phyloP scores from a whole-genome alignment of 805 yeast species.

The Wickerhamiella nectarea region DNA sequence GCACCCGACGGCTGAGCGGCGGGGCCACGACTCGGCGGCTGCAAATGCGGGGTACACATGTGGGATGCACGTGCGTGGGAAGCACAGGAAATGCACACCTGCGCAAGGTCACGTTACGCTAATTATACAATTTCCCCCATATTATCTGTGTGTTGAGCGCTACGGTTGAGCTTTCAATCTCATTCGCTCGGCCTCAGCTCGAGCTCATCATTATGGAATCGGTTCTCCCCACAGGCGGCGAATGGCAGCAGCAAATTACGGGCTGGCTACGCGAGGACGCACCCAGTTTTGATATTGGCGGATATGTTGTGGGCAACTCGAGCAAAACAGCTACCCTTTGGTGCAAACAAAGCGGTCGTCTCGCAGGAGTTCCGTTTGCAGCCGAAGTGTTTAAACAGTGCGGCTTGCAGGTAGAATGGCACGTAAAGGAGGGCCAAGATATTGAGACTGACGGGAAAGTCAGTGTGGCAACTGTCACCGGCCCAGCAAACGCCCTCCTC shows the following conservation, averaged over 20 bases:
- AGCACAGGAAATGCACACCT: too few species aligned
- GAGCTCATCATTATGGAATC: conserved; percentile 10
- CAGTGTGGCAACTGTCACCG: conserved; percentile 63
- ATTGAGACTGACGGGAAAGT: conserved; percentile 42
- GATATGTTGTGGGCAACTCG: conserved; percentile 79
- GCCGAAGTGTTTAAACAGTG: conserved; percentile 72
- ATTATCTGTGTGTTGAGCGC: too few species aligned
- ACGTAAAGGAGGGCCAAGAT: conserved; percentile 50
- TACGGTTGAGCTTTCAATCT: too few species aligned
- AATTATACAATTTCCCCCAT: too few species aligned
- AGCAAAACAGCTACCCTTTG: conserved; percentile 58
- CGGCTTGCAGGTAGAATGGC: conserved; percentile 59
- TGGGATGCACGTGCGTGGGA: too few species aligned
- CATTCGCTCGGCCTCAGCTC: too few species aligned
- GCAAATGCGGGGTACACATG: too few species aligned
- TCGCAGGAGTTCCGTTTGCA: conserved; percentile 84
- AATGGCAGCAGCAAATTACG: conserved; percentile 70
- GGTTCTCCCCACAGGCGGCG: conserved; percentile 54
- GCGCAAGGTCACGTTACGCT: too few species aligned
- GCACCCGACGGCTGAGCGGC: too few species aligned
- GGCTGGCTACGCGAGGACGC: conserved; percentile 75
- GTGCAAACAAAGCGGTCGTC: conserved; percentile 67
- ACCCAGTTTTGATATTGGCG: conserved; percentile 90
- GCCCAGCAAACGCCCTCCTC: conserved; percentile 66
- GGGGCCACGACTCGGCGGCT: too few species aligned